phyloP scores from a whole-genome alignment of 345 rosid genomes.

The Isatis tinctoria region DNA sequence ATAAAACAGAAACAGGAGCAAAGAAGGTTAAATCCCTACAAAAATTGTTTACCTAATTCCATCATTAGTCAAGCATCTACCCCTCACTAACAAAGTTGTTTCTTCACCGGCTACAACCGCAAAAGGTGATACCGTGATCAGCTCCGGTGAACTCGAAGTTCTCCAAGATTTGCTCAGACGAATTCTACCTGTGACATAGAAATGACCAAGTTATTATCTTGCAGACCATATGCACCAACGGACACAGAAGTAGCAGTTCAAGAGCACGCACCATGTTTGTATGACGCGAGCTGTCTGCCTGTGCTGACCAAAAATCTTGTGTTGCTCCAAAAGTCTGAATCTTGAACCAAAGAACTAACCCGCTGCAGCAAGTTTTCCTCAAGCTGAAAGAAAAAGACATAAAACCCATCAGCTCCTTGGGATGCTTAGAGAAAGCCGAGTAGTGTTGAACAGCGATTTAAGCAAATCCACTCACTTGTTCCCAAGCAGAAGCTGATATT shows the following conservation, averaged over 20 bases:
- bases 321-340: conserved; percentile 70
- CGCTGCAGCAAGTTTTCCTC: conserved; percentile 53
- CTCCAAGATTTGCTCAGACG: conserved; percentile 67
- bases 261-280: conserved; percentile 54
- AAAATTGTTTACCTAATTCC: conserved; percentile 51
- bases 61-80: conserved; percentile 58
- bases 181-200: conserved; percentile 50
- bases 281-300: conserved; percentile 62
- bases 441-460: neutral
- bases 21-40: neutral
- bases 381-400: conserved; percentile 41
- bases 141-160: conserved; percentile 66
- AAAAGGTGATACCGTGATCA: conserved; percentile 63
- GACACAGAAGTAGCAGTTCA: neutral
- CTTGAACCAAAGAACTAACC: conserved; percentile 48
- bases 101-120: conserved; percentile 73
- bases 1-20: neutral
- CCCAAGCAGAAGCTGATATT: conserved; percentile 66
- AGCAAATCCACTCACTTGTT: conserved; percentile 51
- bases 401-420: conserved; percentile 11
- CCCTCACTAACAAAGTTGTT: conserved; percentile 55
- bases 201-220: neutral
- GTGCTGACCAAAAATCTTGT: conserved; percentile 66
- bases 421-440: conserved; percentile 22
- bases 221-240: neutral